A percentile compares a stretch with the other conserved stretches of the same genome.
Evolutionary conservation across 2,329 filamentous ascomycete species (phyloP).

Genomic region (Pseudogymnoascus sp.): DNA sequence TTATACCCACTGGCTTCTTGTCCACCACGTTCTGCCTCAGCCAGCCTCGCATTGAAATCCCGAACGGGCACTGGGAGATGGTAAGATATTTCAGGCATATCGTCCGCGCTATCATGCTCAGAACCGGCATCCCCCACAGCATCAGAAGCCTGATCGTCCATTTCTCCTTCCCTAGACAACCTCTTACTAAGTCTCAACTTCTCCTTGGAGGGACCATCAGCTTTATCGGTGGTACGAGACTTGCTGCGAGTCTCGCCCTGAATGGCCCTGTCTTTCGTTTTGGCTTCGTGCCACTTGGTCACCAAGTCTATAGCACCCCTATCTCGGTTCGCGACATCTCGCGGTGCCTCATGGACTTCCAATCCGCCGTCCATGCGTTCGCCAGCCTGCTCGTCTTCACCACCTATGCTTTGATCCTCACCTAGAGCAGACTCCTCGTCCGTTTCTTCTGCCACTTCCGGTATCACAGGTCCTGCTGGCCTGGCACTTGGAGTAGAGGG

Average conservation of each 20-base stretch:
- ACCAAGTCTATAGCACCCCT: slow-evolving; percentile 31
- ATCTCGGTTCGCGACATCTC: slow-evolving; percentile 20
- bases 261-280: slow-evolving; percentile 24
- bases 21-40: slow-evolving; percentile 18
- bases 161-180: slow-evolving; percentile 14
- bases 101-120: slow-evolving; percentile 16
- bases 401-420: slow-evolving; percentile 13
- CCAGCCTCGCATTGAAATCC: slow-evolving; percentile 25
- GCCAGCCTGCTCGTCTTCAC: slow-evolving; percentile 11
- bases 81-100: slow-evolving; percentile 16
- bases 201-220: slow-evolving; percentile 18
- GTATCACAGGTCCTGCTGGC: slow-evolving; percentile 11
- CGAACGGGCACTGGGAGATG: slow-evolving; percentile 18
- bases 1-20: neutral
- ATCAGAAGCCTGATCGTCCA: slow-evolving; percentile 13
- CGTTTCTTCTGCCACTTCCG: slow-evolving; percentile 18
- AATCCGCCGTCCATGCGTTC: slow-evolving; percentile 5
- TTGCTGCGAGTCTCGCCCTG: neutral
- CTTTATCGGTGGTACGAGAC: neutral
- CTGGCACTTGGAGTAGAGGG: slow-evolving; percentile 14
- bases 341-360: slow-evolving; percentile 13
- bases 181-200: slow-evolving; percentile 22
- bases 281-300: slow-evolving; percentile 36
- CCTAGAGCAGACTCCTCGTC: slow-evolving; percentile 16
- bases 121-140: neutral